Conservation (phyloP, 345 rosid genomes). For the Eucalyptus erythrocorys region DNA sequence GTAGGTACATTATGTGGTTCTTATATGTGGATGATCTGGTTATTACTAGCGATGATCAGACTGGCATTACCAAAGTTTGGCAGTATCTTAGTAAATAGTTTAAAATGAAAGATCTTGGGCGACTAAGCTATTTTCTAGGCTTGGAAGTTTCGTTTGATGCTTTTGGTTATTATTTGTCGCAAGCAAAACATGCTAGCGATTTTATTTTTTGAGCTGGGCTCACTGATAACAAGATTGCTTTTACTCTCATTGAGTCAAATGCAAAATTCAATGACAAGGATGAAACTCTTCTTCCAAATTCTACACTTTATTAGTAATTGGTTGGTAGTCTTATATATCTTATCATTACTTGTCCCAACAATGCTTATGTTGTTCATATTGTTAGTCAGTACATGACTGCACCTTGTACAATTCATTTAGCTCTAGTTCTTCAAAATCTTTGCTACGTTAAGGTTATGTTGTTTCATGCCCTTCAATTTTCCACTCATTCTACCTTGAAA, state of each 20-base stretch:
- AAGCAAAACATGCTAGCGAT: not conserved
- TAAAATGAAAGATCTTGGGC: not conserved
- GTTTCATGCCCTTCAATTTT: not conserved
- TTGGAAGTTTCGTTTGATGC: not conserved
- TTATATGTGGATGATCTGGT: not conserved
- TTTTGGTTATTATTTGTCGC: not conserved
- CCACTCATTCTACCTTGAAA: not conserved
- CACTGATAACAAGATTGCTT: too few relatives aligned
- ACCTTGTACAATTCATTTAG: not conserved
- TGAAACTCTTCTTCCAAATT: not conserved
- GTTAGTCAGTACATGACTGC: not conserved
- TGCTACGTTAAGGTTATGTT: not conserved
- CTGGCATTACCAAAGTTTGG: not conserved
- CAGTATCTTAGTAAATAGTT: not conserved
- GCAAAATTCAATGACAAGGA: not conserved
- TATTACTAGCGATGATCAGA: accelerated
- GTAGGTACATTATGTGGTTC: not conserved
- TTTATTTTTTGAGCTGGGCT: not conserved
- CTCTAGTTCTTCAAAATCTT: not conserved
- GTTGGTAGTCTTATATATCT: not conserved
- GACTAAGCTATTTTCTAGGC: not conserved
- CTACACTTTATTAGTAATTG: not conserved
- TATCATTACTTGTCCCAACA: not conserved
- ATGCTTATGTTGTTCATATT: not conserved
- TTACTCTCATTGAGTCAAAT: not conserved